Evolutionary conservation across 2,329 filamentous ascomycete genomes (phyloP).

Genomic region (Hypoxylon sp.): DNA sequence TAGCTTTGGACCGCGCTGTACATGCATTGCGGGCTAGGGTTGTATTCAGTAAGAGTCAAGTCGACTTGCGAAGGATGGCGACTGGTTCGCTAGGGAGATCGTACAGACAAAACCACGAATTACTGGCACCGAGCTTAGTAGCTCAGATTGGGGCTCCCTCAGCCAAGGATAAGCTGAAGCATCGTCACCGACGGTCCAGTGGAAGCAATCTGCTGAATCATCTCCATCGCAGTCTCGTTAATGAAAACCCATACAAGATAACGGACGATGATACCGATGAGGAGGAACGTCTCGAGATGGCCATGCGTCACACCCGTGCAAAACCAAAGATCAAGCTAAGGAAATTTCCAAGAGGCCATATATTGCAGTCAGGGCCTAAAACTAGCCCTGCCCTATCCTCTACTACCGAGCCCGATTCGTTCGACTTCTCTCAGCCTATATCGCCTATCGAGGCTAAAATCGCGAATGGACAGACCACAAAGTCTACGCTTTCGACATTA

Average conservation of each 20-base stretch:
- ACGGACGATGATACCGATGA: conserved; percentile 63
- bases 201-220: conserved; percentile 63
- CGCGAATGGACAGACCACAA: conserved; percentile 8
- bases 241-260: conserved; percentile 57
- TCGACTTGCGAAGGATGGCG: conserved; percentile 67
- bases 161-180: conserved; percentile 52
- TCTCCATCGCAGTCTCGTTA: conserved; percentile 55
- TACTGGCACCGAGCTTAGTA: conserved; percentile 36
- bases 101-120: conserved; percentile 44
- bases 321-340: conserved; percentile 61
- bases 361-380: conserved; percentile 52
- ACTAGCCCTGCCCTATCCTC: conserved; percentile 50
- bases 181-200: conserved; percentile 64
- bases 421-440: conserved; percentile 58
- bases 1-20: conserved; percentile 84
- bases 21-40: conserved; percentile 77
- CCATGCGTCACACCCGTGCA: conserved; percentile 52
- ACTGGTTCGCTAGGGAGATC: conserved; percentile 53
- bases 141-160: conserved; percentile 37
- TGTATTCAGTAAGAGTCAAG: conserved; percentile 77
- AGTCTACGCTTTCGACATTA: conserved; percentile 29
- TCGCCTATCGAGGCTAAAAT: conserved; percentile 35
- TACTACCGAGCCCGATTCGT: conserved; percentile 51
- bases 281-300: conserved; percentile 62
- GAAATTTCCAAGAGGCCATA: conserved; percentile 59